A percentile compares a stretch with the other conserved stretches of the same genome.
Conservation (phyloP, 768 basidiomycete species). For the Termitomyces sp. region DNA sequence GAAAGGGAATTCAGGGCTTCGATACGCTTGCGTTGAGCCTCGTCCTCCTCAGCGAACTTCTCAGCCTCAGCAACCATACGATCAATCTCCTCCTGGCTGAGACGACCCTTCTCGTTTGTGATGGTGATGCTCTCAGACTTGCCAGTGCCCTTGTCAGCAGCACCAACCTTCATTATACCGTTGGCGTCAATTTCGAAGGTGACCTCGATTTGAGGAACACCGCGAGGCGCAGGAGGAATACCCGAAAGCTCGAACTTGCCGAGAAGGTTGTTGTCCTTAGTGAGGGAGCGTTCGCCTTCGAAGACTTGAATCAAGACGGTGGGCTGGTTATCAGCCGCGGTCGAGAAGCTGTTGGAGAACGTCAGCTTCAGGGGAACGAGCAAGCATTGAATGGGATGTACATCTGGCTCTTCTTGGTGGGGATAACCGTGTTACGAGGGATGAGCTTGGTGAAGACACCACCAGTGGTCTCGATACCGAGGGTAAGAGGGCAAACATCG, state of each 20-base stretch:
- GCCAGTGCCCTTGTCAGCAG: slow-evolving; percentile 91
- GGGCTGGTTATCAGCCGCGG: slow-evolving; percentile 88
- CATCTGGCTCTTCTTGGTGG: slow-evolving; percentile 96
- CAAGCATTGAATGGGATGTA: slow-evolving; percentile 25
- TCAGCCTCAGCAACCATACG: slow-evolving; percentile 95
- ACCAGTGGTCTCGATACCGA: slow-evolving; percentile 98
- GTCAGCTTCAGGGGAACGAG: slow-evolving; percentile 18
- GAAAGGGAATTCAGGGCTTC: slow-evolving; percentile 82
- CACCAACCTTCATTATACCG: slow-evolving; percentile 92
- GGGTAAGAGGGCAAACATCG: slow-evolving; percentile 94
- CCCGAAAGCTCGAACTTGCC: slow-evolving; percentile 93
- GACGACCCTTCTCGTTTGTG: slow-evolving; percentile 93
- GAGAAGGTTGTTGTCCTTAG: slow-evolving; percentile 98
- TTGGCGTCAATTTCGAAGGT: slow-evolving; percentile 95
- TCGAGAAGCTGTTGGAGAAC: slow-evolving; percentile 50
- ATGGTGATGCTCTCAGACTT: slow-evolving; percentile 90
- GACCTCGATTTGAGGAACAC: slow-evolving; percentile 96
- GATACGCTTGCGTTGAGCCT: slow-evolving; percentile 73
- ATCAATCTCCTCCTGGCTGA: slow-evolving; percentile 86
- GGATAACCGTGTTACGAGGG: slow-evolving; percentile 95
- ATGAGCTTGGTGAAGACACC: slow-evolving; percentile 98
- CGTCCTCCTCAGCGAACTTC: slow-evolving; percentile 71
- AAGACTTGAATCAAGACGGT: slow-evolving; percentile 96
- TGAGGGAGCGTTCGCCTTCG: slow-evolving; percentile 95
- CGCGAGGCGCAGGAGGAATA: slow-evolving; percentile 94